A percentile compares a stretch with the other conserved stretches of the same genome.
Conservation (phyloP, 768 basidiomycete genomes). For the Imleria badia region DNA sequence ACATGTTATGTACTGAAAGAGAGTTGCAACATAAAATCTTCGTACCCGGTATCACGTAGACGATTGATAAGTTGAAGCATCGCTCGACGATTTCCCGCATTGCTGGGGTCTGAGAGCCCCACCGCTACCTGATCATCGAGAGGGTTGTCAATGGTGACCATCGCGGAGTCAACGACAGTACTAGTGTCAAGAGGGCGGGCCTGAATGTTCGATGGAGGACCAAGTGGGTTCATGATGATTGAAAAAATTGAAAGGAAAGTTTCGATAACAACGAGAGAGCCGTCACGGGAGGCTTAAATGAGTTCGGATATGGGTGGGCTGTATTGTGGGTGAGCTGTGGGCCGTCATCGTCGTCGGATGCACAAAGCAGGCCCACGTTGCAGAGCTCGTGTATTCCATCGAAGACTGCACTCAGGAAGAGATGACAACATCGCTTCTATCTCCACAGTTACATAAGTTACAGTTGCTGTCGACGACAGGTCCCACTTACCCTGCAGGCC, state of each 20-base stretch:
- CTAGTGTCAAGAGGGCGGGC: not conserved
- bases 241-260: not conserved
- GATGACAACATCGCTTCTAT: no score
- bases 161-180: not conserved
- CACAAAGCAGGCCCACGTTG: constrained; percentile 5
- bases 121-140: constrained; percentile 31
- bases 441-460: no score
- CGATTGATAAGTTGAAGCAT: constrained; percentile 63
- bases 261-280: not conserved
- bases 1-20: not conserved
- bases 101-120: constrained; percentile 50
- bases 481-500: no score
- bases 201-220: not conserved
- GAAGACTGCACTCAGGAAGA: no score
- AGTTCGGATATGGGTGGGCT: not conserved
- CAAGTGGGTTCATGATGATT: not conserved
- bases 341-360: constrained; percentile 1
- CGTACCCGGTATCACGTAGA: constrained; percentile 61
- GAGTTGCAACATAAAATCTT: not conserved
- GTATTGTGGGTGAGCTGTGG: not conserved
- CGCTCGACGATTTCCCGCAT: constrained; percentile 41
- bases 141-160: not conserved
- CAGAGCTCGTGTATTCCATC: no score
- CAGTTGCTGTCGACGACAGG: no score
- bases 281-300: constrained; percentile 10